These are phyloP conservation scores for Trichoderma oligosporum DNA, from an alignment of 2,329 filamentous ascomycete genomes.

Conservation along the genomic window DNA sequence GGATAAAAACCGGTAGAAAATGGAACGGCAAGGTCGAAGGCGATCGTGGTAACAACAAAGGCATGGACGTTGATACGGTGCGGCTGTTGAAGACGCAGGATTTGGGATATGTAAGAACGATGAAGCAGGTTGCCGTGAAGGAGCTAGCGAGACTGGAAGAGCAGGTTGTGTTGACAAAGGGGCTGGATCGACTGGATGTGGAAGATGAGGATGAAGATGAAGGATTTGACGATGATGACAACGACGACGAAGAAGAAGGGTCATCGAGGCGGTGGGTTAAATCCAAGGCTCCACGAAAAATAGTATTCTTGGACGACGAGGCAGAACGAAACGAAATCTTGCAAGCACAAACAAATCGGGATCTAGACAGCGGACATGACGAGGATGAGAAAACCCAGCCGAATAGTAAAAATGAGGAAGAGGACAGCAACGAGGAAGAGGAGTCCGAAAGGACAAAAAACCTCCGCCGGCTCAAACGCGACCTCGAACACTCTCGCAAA, in stretches of 20 bases:
- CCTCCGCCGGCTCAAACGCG: slow-evolving; percentile 44
- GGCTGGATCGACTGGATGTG: slow-evolving; percentile 36
- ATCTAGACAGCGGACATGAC: slow-evolving; percentile 32
- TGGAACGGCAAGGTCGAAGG: slow-evolving; percentile 56
- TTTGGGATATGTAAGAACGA: slow-evolving; percentile 59
- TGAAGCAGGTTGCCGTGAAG: slow-evolving; percentile 56
- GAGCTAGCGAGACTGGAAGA: slow-evolving; percentile 55
- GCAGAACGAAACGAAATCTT: slow-evolving; percentile 35
- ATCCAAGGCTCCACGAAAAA: slow-evolving; percentile 43
- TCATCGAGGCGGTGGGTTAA: slow-evolving; percentile 28
- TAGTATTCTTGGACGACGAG: slow-evolving; percentile 48
- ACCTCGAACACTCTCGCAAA: slow-evolving; percentile 49
- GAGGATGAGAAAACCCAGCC: slow-evolving; percentile 29
- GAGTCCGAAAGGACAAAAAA: slow-evolving; percentile 40
- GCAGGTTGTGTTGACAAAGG: slow-evolving; percentile 45
- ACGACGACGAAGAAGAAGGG: slow-evolving; percentile 33
- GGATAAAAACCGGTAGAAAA: slow-evolving; percentile 46
- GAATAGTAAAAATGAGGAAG: slow-evolving; percentile 23
- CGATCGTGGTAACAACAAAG: slow-evolving; percentile 56
- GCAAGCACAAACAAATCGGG: no score
- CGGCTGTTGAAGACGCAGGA: slow-evolving; percentile 67
- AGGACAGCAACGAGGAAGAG: slow-evolving; percentile 26
- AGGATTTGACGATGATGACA: slow-evolving; percentile 33
- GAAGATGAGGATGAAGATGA: slow-evolving; percentile 33
- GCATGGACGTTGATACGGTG: slow-evolving; percentile 54